Percentiles rank a stretch among this genome's conserved stretches.
phyloP scores from a whole-genome alignment of 805 yeast genomes.

The Teunomyces funiuensis region DNA sequence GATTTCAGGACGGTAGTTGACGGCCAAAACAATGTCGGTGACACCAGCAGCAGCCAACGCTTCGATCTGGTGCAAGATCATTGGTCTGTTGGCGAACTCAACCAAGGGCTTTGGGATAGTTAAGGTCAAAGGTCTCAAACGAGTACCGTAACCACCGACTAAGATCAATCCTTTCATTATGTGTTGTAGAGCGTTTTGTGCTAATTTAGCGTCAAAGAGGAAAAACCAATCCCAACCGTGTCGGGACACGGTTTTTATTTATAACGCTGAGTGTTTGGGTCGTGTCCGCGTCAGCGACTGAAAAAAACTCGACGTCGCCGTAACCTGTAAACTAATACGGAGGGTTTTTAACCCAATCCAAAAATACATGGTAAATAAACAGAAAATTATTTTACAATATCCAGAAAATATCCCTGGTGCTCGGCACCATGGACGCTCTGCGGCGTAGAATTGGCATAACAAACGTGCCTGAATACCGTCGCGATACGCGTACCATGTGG shows the following conservation, averaged over 20 bases:
- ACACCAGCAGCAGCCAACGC: slow-evolving; percentile 98
- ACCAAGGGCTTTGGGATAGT: slow-evolving; percentile 96
- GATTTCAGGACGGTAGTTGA: slow-evolving; percentile 98
- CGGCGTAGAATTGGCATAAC: neutral
- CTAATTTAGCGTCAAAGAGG: slow-evolving; percentile 4
- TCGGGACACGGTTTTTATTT: slow-evolving; percentile 5
- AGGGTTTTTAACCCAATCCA: too few relatives aligned
- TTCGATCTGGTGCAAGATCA: slow-evolving; percentile 98
- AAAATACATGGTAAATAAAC: neutral
- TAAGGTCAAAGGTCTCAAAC: slow-evolving; percentile 96
- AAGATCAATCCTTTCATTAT: slow-evolving; percentile 93
- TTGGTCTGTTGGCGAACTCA: slow-evolving; percentile 98
- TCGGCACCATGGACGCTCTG: too few relatives aligned
- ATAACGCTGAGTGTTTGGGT: slow-evolving; percentile 4
- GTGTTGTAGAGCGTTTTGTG: neutral
- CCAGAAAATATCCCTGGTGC: too few relatives aligned
- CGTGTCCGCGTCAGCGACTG: neutral
- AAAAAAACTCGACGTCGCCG: slow-evolving; percentile 1
- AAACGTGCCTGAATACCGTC: neutral
- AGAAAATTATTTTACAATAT: neutral
- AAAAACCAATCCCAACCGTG: slow-evolving; percentile 1
- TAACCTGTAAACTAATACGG: slow-evolving; percentile 4
- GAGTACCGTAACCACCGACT: slow-evolving; percentile 99
- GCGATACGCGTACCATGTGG: neutral
- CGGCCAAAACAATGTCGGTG: slow-evolving; percentile 97